Conservation (phyloP, 257 asterid genomes). For the Rubia yunnanensis region DNA sequence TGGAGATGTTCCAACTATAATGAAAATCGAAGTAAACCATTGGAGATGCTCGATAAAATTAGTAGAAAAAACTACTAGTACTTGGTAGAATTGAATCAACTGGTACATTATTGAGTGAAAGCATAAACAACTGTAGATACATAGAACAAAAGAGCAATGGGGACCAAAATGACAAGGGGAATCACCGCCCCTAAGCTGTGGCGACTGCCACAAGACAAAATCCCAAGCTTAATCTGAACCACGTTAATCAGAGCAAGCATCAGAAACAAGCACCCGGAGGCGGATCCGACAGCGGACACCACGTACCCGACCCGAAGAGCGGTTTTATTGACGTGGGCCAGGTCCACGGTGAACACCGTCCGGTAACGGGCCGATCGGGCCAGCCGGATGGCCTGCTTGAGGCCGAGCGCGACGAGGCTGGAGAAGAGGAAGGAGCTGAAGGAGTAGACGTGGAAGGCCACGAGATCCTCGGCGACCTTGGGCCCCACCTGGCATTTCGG, state of each 20-base stretch:
- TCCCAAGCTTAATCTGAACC: constrained; percentile 85
- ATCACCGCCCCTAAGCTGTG: constrained; percentile 69
- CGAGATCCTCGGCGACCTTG: constrained; percentile 49
- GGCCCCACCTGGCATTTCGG: constrained; percentile 45
- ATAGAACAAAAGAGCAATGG: constrained; percentile 57
- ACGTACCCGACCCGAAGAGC: constrained; percentile 69
- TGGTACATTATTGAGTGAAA: constrained; percentile 40
- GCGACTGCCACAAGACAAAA: constrained; percentile 57
- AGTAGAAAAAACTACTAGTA: too few relatives aligned
- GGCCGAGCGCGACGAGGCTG: constrained; percentile 68
- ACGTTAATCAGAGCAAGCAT: constrained; percentile 78
- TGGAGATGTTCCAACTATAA: too few relatives aligned
- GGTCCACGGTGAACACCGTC: constrained; percentile 38
- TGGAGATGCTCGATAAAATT: not conserved
- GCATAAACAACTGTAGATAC: constrained; percentile 63
- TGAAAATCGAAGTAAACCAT: too few relatives aligned
- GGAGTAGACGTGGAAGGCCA: constrained; percentile 76
- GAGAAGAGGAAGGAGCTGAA: constrained; percentile 91
- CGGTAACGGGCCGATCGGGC: constrained; percentile 36
- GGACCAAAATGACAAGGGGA: constrained; percentile 67
- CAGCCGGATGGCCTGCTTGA: constrained; percentile 63
- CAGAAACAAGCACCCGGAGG: constrained; percentile 56
- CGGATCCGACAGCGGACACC: constrained; percentile 78
- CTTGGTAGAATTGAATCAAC: too few relatives aligned
- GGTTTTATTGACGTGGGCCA: constrained; percentile 50